Evolutionary conservation across 768 basidiomycete genomes (phyloP).

Genomic region (Kwoniella sp.): DNA sequence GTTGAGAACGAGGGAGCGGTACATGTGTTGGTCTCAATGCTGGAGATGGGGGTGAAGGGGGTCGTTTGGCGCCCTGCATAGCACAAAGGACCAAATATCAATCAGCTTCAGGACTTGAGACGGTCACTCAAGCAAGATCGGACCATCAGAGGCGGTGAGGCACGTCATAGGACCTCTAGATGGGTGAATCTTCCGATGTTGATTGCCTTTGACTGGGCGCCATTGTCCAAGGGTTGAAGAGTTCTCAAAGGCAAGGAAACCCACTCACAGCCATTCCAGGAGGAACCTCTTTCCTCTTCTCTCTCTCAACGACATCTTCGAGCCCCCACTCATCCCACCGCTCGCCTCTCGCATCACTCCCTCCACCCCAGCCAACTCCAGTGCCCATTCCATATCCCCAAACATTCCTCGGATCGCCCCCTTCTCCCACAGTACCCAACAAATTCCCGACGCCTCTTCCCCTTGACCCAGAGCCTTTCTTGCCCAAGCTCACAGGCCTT

Average conservation of each 20-base stretch:
- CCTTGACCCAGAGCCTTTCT: constrained; percentile 10
- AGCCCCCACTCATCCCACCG: constrained; percentile 45
- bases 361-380: constrained; percentile 15
- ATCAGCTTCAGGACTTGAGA: too few species aligned
- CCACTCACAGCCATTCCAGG: constrained; percentile 51
- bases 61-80: constrained; percentile 48
- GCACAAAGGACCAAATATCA: not conserved
- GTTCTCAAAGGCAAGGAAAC: too few species aligned
- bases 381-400: constrained; percentile 10
- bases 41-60: constrained; percentile 50
- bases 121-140: too few species aligned
- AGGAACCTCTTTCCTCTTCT: constrained; percentile 41
- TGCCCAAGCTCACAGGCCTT: constrained; percentile 23
- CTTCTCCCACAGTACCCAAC: constrained; percentile 34
- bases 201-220: too few species aligned
- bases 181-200: not conserved
- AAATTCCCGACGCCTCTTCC: constrained; percentile 32
- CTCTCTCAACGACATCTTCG: constrained; percentile 33
- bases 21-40: constrained; percentile 27
- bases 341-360: constrained; percentile 20
- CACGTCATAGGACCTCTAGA: too few species aligned
- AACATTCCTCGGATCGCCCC: constrained; percentile 2
- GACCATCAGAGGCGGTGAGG: too few species aligned
- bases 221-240: too few species aligned
- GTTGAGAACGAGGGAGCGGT: constrained; percentile 35